Evolutionary conservation across 2,329 filamentous ascomycete species (phyloP).

Genomic region (Phoma sp.): DNA sequence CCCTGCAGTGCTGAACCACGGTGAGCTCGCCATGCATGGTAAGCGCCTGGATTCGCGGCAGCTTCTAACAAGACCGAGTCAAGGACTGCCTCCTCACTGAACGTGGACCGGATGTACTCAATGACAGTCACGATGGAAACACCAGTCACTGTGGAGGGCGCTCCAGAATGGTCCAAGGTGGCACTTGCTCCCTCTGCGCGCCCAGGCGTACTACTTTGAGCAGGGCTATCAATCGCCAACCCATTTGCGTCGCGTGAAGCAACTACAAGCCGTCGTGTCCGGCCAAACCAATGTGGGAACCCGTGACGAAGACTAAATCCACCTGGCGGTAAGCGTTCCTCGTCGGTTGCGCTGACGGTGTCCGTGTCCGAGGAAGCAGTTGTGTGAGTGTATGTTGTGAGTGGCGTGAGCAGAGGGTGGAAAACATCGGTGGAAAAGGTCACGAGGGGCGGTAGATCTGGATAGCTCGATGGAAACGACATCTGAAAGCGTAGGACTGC

Average conservation of each 20-base stretch:
- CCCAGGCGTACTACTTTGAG: conserved; percentile 26
- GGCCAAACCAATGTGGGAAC: conserved; percentile 86
- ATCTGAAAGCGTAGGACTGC: conserved; percentile 90
- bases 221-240: conserved; percentile 32
- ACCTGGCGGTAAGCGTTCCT: conserved; percentile 82
- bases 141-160: conserved; percentile 11
- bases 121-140: conserved; percentile 64
- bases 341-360: conserved; percentile 82
- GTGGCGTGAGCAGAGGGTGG: conserved; percentile 87
- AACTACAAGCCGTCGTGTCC: conserved; percentile 37
- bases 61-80: conserved; percentile 81
- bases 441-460: conserved; percentile 78
- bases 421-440: conserved; percentile 94
- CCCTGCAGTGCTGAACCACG: conserved; percentile 54
- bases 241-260: conserved; percentile 44
- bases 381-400: conserved; percentile 94
- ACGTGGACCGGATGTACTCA: conserved; percentile 80
- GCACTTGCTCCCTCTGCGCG: conserved; percentile 16
- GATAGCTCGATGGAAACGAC: conserved; percentile 82
- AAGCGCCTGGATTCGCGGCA: conserved; percentile 88
- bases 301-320: conserved; percentile 90
- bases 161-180: conserved; percentile 13
- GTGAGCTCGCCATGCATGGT: conserved; percentile 89
- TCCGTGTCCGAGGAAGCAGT: conserved; percentile 75
- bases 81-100: conserved; percentile 77